Percentiles rank a stretch among this genome's conserved stretches.
These are phyloP conservation scores for Schwanniomyces vanrijiae DNA, from an alignment of 805 yeast species.

Conservation along the genomic window DNA sequence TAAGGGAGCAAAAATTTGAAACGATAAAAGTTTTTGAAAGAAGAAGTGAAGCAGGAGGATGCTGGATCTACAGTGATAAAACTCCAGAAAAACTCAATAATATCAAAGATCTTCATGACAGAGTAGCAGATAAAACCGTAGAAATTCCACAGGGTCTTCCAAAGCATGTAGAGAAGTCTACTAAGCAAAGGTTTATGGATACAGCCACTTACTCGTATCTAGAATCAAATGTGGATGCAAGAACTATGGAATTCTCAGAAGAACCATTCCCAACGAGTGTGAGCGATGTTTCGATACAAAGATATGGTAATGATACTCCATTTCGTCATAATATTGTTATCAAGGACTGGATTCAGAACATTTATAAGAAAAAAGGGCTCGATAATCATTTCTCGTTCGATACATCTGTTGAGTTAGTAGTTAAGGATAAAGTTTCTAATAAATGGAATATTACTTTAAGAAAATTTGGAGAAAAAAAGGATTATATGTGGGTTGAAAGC, in stretches of 20 bases:
- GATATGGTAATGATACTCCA: slow-evolving; percentile 19
- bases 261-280: slow-evolving; percentile 17
- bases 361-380: slow-evolving; percentile 18
- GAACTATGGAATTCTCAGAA: slow-evolving; percentile 21
- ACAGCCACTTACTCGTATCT: slow-evolving; percentile 20
- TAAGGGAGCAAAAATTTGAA: slow-evolving; percentile 32
- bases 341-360: slow-evolving; percentile 17
- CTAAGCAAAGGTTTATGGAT: slow-evolving; percentile 17
- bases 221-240: slow-evolving; percentile 23
- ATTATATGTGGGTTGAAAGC: slow-evolving; percentile 29
- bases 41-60: slow-evolving; percentile 41
- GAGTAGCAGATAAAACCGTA: slow-evolving; percentile 12
- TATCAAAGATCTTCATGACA: slow-evolving; percentile 3
- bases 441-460: slow-evolving; percentile 22
- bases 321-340: slow-evolving; percentile 17
- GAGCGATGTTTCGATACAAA: slow-evolving; percentile 10
- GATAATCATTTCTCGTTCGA: slow-evolving; percentile 19
- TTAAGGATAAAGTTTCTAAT: slow-evolving; percentile 13
- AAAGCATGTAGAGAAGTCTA: slow-evolving; percentile 14
- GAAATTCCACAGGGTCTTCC: slow-evolving; percentile 15
- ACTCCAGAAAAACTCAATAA: slow-evolving; percentile 17
- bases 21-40: slow-evolving; percentile 42
- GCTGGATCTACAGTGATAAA: slow-evolving; percentile 38
- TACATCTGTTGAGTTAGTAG: slow-evolving; percentile 28
- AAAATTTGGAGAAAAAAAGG: slow-evolving; percentile 13